Percentiles rank a stretch among this genome's conserved stretches.
phyloP scores from a whole-genome alignment of 106 monocot genomes.

The Hemerocallis citrina region DNA sequence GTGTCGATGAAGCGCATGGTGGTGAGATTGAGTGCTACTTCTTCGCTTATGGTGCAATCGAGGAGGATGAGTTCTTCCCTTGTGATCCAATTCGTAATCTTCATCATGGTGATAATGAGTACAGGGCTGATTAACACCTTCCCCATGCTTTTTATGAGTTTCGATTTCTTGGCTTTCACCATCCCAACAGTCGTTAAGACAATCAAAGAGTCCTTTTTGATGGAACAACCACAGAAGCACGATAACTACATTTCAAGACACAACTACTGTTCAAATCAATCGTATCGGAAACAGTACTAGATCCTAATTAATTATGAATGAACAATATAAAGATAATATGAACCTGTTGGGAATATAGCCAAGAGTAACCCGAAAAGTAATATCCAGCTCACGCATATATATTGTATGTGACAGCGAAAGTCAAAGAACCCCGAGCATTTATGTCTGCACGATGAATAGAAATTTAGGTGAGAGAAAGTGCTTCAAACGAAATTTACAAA shows the following conservation, averaged over 20 bases:
- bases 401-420: slow-evolving; percentile 67
- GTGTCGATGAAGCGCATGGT: slow-evolving; percentile 16
- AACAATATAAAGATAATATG: not conserved
- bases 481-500: not conserved
- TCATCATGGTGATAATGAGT: not conserved
- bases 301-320: not conserved
- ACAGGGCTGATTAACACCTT: slow-evolving; percentile 4
- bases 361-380: slow-evolving; percentile 53
- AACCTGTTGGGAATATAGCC: slow-evolving; percentile 67
- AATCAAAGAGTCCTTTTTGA: slow-evolving; percentile 90
- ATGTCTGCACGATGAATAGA: slow-evolving; percentile 27
- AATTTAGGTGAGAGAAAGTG: not conserved
- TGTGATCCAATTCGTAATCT: slow-evolving; percentile 14
- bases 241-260: slow-evolving; percentile 25
- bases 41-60: slow-evolving; percentile 12
- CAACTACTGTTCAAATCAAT: not conserved
- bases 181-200: slow-evolving; percentile 60
- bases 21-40: slow-evolving; percentile 9
- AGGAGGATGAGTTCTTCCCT: not conserved
- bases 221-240: slow-evolving; percentile 81
- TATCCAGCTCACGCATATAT: slow-evolving; percentile 84
- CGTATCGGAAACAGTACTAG: not conserved
- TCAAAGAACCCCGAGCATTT: slow-evolving; percentile 76
- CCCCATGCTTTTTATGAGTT: slow-evolving; percentile 14
- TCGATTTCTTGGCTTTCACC: slow-evolving; percentile 7